Percentiles rank a stretch among this genome's conserved stretches.
These are phyloP conservation scores for Microbotryum saponariae DNA, from an alignment of 1,284 basidiomycete species.

Conservation along the genomic window DNA sequence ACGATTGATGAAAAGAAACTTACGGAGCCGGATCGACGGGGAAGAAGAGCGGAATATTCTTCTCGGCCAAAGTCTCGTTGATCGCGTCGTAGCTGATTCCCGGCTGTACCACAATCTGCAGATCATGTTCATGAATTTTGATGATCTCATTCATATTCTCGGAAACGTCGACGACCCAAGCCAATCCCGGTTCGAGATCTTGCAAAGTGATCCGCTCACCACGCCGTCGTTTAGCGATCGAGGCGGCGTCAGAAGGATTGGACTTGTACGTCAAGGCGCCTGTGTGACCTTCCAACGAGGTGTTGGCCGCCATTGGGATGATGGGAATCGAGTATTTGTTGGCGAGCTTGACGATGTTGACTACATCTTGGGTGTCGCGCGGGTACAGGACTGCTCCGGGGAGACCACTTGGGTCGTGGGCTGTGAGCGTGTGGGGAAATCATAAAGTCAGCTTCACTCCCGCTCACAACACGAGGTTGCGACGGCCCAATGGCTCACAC, in stretches of 20 bases:
- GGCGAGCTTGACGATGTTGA: conserved; percentile 55
- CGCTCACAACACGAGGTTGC: neutral
- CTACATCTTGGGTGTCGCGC: conserved; percentile 57
- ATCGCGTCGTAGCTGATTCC: conserved; percentile 79
- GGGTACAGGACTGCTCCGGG: conserved; percentile 36
- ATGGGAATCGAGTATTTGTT: conserved; percentile 60
- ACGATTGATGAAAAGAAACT: neutral
- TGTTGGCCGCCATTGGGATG: conserved; percentile 62
- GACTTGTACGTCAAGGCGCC: conserved; percentile 20
- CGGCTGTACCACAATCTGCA: conserved; percentile 56
- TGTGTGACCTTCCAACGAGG: conserved; percentile 49
- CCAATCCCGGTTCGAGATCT: conserved; percentile 31
- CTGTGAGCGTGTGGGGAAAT: neutral
- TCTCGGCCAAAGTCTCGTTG: conserved; percentile 62
- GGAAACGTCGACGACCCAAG: conserved; percentile 58
- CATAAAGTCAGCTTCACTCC: neutral
- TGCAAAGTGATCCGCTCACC: conserved; percentile 19
- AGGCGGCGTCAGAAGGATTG: conserved; percentile 12
- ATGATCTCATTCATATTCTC: conserved; percentile 71
- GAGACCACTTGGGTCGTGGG: conserved; percentile 31
- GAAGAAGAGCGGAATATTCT: conserved; percentile 76
- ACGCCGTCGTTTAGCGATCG: conserved; percentile 16
- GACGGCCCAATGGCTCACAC: conserved; percentile 12
- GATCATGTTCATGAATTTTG: conserved; percentile 67
- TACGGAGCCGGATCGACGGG: conserved; percentile 52